These are phyloP conservation scores for Kregervanrija delftensis DNA, from an alignment of 805 yeast genomes.

Conservation along the genomic window DNA sequence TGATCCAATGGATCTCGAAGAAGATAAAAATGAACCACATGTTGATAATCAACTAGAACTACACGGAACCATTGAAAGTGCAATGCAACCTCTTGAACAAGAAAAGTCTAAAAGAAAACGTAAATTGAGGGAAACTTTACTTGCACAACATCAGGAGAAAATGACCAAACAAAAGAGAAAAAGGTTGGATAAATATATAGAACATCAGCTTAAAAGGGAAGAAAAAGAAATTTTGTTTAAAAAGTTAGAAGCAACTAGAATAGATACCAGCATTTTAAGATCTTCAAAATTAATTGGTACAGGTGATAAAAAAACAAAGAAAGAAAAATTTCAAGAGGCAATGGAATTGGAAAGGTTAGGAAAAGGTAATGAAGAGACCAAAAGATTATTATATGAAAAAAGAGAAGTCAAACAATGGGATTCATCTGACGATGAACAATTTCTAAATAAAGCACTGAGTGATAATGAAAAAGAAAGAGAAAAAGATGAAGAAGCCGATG, in stretches of 20 bases:
- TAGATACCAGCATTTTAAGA: slow-evolving; percentile 64
- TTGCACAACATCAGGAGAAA: slow-evolving; percentile 60
- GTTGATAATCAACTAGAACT: no score
- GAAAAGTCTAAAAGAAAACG: slow-evolving; percentile 64
- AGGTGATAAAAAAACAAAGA: slow-evolving; percentile 52
- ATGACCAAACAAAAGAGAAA: slow-evolving; percentile 64
- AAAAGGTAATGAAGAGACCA: slow-evolving; percentile 53
- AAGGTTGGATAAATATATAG: slow-evolving; percentile 85
- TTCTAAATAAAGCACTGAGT: not conserved
- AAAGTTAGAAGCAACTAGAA: slow-evolving; percentile 58
- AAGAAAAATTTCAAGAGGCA: slow-evolving; percentile 70
- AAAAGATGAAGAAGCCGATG: slow-evolving; percentile 7
- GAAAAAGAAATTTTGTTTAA: slow-evolving; percentile 74
- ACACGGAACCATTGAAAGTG: slow-evolving; percentile 33
- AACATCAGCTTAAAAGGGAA: slow-evolving; percentile 81
- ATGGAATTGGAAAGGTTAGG: slow-evolving; percentile 67
- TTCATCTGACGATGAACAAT: slow-evolving; percentile 27
- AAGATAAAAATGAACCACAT: slow-evolving; percentile 16
- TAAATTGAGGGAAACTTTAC: slow-evolving; percentile 48
- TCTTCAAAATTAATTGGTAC: slow-evolving; percentile 76
- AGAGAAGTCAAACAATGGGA: slow-evolving; percentile 60
- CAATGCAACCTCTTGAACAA: slow-evolving; percentile 43
- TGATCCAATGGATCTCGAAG: not conserved
- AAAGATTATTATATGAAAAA: slow-evolving; percentile 62
- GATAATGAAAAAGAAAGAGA: slow-evolving; percentile 4